A percentile compares a stretch with the other conserved stretches of the same genome.
Evolutionary conservation across 495 filamentous ascomycete genomes (phyloP).

Genomic region (Aspergillus cristatus): DNA sequence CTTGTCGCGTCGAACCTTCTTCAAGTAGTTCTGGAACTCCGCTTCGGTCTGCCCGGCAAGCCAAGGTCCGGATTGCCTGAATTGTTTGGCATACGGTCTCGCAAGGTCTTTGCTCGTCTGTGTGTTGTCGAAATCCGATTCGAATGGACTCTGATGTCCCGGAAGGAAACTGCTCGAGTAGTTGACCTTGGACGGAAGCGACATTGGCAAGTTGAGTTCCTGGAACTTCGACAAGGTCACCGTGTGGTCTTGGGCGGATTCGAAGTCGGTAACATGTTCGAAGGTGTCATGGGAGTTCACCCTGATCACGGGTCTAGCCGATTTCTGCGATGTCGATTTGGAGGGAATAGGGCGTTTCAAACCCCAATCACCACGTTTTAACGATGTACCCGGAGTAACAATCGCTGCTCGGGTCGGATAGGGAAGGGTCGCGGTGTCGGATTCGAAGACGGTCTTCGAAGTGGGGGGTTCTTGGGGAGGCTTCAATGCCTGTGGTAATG

Average conservation of each 20-base stretch:
- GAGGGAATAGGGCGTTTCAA: conserved; percentile 78
- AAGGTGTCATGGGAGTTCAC: conserved; percentile 70
- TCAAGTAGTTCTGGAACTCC: conserved; percentile 61
- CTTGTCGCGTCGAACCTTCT: conserved; percentile 49
- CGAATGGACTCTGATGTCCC: conserved; percentile 43
- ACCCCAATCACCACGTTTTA: conserved; percentile 82
- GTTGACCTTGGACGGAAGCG: conserved; percentile 31
- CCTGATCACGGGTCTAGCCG: conserved; percentile 60
- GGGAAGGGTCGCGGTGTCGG: conserved; percentile 60
- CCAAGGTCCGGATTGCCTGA: conserved; percentile 61
- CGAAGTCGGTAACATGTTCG: conserved; percentile 88
- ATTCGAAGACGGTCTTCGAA: conserved; percentile 35
- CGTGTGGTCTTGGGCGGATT: conserved; percentile 72
- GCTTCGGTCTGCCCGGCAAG: conserved; percentile 63
- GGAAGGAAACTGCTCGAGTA: conserved; percentile 20
- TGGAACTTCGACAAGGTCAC: conserved; percentile 80
- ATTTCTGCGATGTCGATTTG: conserved; percentile 56
- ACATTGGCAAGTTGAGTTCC: conserved; percentile 62
- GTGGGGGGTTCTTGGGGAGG: conserved; percentile 31
- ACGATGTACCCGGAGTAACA: conserved; percentile 67
- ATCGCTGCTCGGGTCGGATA: conserved; percentile 82
- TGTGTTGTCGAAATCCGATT: conserved; percentile 39
- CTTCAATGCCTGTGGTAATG: conserved; percentile 49
- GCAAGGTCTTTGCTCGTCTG: conserved; percentile 22
- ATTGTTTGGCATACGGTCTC: conserved; percentile 27